phyloP scores from a whole-genome alignment of 495 filamentous ascomycete species.

The Aspergillus asperescens region DNA sequence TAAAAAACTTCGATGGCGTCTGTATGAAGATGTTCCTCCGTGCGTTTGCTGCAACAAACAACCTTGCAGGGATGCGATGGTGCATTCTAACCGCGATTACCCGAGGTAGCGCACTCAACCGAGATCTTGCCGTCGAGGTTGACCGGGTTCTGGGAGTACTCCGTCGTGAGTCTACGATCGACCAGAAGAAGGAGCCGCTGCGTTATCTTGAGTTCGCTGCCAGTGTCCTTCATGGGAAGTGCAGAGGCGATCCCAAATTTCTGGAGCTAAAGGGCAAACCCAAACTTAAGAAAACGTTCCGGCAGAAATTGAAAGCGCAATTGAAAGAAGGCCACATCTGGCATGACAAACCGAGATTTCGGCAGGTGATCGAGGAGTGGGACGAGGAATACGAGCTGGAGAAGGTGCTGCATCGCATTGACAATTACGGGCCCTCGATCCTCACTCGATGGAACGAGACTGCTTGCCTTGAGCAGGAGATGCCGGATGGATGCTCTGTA shows the following conservation, averaged over 20 bases:
- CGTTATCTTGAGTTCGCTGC: background rate
- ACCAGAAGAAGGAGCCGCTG: no score
- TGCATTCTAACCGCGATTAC: conserved; percentile 36
- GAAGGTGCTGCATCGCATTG: conserved; percentile 15
- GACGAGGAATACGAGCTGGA: conserved; percentile 32
- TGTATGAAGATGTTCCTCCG: conserved; percentile 43
- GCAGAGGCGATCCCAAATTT: background rate
- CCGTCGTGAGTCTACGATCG: background rate
- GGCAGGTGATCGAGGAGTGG: conserved; percentile 18
- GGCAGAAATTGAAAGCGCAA: conserved; percentile 15
- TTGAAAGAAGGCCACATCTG: conserved; percentile 12
- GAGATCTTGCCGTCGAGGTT: conserved; percentile 33
- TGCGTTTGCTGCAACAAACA: conserved; percentile 25
- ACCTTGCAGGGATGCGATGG: conserved; percentile 41
- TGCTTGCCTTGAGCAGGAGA: background rate
- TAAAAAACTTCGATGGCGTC: conserved; percentile 31
- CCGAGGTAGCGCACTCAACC: conserved; percentile 25
- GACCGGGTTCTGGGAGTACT: conserved; percentile 24
- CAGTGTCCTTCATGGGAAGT: background rate
- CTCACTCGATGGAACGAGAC: conserved; percentile 17
- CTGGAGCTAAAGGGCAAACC: conserved; percentile 11
- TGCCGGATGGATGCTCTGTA: background rate
- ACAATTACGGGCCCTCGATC: conserved; percentile 10
- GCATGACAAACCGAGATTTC: conserved; percentile 6
- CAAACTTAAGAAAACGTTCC: conserved; percentile 7